Conservation (phyloP, 1,284 basidiomycete species). For the Rhodotorula sp. region DNA sequence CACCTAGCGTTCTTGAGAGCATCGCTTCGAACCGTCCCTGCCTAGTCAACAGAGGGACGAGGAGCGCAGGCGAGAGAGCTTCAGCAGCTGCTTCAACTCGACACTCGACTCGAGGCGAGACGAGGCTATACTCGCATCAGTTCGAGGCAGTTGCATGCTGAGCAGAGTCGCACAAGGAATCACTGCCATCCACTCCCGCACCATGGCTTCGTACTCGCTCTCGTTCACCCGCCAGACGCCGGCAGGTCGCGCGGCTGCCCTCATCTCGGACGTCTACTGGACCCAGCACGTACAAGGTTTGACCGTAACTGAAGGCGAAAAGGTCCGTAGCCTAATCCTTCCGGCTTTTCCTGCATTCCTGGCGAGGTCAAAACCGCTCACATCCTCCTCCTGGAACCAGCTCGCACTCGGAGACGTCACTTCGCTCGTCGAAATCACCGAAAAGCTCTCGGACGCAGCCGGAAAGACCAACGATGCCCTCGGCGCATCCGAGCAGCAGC, state of each 20-base stretch:
- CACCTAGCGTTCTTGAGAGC: background rate
- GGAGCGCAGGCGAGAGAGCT: background rate
- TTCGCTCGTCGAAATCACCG: conserved; percentile 22
- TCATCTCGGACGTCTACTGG: conserved; percentile 36
- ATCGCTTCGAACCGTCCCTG: background rate
- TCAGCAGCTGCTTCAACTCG: background rate
- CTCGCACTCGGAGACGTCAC: conserved; percentile 24
- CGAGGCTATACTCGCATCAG: too few relatives aligned
- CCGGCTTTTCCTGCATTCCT: background rate
- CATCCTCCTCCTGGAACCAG: background rate
- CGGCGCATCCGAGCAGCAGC: conserved; percentile 28
- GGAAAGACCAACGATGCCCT: conserved; percentile 41
- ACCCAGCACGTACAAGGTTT: conserved; percentile 27
- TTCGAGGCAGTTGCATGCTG: too few relatives aligned
- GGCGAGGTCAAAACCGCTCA: background rate
- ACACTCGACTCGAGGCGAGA: background rate
- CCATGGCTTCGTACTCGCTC: conserved; percentile 4
- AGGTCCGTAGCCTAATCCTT: conserved; percentile 14
- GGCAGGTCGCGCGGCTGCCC: conserved; percentile 14
- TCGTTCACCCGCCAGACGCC: conserved; percentile 18
- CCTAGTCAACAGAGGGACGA: background rate
- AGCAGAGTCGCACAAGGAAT: background rate
- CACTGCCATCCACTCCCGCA: too few relatives aligned
- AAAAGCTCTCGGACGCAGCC: conserved; percentile 35
- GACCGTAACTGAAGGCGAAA: conserved; percentile 22